Evolutionary conservation across 2,329 filamentous ascomycete species (phyloP).

Genomic region (Fusarium sp.): DNA sequence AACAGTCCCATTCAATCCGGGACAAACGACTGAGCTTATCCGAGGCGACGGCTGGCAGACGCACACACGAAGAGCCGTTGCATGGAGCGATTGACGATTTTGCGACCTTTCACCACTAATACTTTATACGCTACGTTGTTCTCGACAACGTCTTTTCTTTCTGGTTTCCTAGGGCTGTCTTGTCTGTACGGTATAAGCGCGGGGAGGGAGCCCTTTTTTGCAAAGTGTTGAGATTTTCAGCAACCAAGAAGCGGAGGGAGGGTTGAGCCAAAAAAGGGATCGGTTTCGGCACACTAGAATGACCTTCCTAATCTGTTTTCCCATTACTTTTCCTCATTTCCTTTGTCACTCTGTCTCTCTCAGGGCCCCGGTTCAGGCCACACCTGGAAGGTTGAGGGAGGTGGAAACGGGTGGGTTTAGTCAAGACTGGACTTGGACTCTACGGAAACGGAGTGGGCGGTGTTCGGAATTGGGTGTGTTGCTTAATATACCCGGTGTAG

Average conservation of each 20-base stretch:
- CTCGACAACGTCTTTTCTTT: slow-evolving; percentile 6
- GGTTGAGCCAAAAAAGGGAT: slow-evolving; percentile 16
- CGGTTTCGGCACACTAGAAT: slow-evolving; percentile 29
- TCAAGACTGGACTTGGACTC: slow-evolving; percentile 29
- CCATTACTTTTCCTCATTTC: slow-evolving; percentile 14
- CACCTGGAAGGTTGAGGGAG: slow-evolving; percentile 18
- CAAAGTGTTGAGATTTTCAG: slow-evolving; percentile 12
- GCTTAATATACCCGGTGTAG: slow-evolving; percentile 43
- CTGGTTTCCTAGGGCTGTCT: background rate
- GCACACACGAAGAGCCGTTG: slow-evolving; percentile 3
- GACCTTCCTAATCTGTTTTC: slow-evolving; percentile 4
- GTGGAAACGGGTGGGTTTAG: slow-evolving; percentile 23
- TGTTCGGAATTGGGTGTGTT: slow-evolving; percentile 36
- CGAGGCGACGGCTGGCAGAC: background rate
- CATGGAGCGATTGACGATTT: background rate
- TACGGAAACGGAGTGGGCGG: slow-evolving; percentile 36
- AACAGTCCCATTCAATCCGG: background rate
- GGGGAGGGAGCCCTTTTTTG: slow-evolving; percentile 11
- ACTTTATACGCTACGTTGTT: background rate
- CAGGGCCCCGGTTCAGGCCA: slow-evolving; percentile 14
- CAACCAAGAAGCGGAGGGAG: slow-evolving; percentile 9
- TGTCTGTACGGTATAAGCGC: slow-evolving; percentile 23
- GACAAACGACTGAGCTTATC: background rate
- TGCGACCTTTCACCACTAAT: background rate
- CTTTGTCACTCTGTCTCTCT: slow-evolving; percentile 19